These are phyloP conservation scores for Pseudogymnoascus sp. DNA, from an alignment of 2,329 filamentous ascomycete species.

Conservation along the genomic window DNA sequence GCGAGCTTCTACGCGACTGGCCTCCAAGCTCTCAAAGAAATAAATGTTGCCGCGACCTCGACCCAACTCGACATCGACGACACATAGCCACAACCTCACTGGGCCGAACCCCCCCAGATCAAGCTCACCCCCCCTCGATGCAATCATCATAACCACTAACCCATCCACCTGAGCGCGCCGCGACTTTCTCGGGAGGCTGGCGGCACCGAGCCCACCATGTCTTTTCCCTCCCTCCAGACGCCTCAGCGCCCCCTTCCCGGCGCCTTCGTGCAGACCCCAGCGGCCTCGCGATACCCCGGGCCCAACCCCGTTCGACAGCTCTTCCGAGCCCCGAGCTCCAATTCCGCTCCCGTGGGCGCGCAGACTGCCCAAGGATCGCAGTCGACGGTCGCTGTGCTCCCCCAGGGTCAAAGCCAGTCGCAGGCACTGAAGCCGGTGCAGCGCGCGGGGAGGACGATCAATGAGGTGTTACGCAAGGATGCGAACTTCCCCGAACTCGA, in stretches of 20 bases:
- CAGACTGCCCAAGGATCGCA: slow-evolving; percentile 15
- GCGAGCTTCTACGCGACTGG: slow-evolving; percentile 7
- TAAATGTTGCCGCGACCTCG: slow-evolving; percentile 7
- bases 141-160: slow-evolving; percentile 1
- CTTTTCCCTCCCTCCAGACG: slow-evolving; percentile 37
- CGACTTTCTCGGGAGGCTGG: slow-evolving; percentile 3
- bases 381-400: slow-evolving; percentile 23
- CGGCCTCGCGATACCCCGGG: slow-evolving; percentile 42
- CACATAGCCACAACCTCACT: background rate
- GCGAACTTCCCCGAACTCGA: slow-evolving; percentile 82
- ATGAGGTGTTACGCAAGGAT: slow-evolving; percentile 68
- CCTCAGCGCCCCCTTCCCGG: slow-evolving; percentile 68
- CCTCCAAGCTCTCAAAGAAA: slow-evolving; percentile 5
- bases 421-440: slow-evolving; percentile 60
- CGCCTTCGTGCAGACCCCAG: slow-evolving; percentile 69
- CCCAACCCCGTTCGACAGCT: slow-evolving; percentile 45
- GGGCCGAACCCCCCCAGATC: background rate
- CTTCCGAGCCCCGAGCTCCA: slow-evolving; percentile 32
- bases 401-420: slow-evolving; percentile 36
- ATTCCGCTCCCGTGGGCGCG: slow-evolving; percentile 23
- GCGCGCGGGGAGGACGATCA: slow-evolving; percentile 77
- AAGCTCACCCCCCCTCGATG: slow-evolving; percentile 4
- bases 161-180: slow-evolving; percentile 5
- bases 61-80: slow-evolving; percentile 3
- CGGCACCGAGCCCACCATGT: slow-evolving; percentile 9